Evolutionary conservation across 805 yeast genomes (phyloP), one percentile per base, ranked within the genome.

Genomic region (Saccharomyces jurei): DNA sequence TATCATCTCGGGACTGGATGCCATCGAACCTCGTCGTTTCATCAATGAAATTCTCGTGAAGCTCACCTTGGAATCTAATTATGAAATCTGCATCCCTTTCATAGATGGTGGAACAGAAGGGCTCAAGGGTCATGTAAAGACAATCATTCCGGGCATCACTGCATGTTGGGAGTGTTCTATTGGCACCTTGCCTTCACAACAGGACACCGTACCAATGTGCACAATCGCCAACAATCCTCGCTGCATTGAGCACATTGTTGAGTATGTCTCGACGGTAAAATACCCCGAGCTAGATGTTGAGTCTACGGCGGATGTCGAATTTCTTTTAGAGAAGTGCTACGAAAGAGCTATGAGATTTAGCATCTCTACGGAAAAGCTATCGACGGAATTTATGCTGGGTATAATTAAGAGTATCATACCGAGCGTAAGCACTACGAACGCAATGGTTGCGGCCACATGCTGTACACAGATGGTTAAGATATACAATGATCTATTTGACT

Each of bases 91-190:
- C 21, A 81, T 82, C 48, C 89, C 90, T 0, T 68, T 92, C 65
- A 82, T 94, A 14, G 99, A 92, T 67, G 97, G 97, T 3, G 99
- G 97, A 2, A 87, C 96, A 0, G 98, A 92, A 66, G 97, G 97
- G 0, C 86, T 92, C 64, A 80, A 87, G 59, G 99, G 99, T 2
- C 96, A 92, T 63, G 80, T 90, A 13, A 83, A 96, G 63, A 86
- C 89, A 13, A 89, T 92, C 41, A 71, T 90, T 17, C 98, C 99
- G 0, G 82, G 89, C 0, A 70, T 89, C 30, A 82, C 92, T 0
- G 86, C 97, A 0, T 92, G 99, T 71, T 92, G 89, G 73, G 98
- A 92, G 67, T 92, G 99, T 64, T 87, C 96, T 4, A 73, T 88
- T 52, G 87, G 84, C 55, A 78, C 95, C 68, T 74, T 90, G 46